Percentiles rank a stretch among this genome's conserved stretches.
Evolutionary conservation across 768 basidiomycete genomes (phyloP).

Genomic region (Serendipita sp.): DNA sequence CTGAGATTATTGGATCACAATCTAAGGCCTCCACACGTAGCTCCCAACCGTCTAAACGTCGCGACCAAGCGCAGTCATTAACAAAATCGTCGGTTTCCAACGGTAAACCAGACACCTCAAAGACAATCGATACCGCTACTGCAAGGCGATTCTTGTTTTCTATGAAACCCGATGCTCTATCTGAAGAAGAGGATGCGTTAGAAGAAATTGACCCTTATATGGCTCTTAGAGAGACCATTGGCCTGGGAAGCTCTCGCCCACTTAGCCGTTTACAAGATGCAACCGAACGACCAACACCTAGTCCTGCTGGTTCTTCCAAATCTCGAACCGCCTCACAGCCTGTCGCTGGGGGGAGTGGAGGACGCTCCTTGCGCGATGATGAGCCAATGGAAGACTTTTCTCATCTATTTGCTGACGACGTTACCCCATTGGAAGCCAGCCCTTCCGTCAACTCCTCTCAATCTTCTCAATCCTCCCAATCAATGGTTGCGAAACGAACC

Average conservation of each 20-base stretch:
- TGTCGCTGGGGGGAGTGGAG: neutral
- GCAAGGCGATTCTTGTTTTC: neutral
- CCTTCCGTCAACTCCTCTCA: too few relatives aligned
- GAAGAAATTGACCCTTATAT: neutral
- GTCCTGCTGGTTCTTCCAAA: neutral
- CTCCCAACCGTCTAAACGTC: neutral
- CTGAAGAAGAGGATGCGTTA: neutral
- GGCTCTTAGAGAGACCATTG: neutral
- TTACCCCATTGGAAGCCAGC: too few relatives aligned
- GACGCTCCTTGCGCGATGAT: neutral
- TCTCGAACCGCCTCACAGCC: neutral
- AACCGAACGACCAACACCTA: neutral
- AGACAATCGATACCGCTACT: neutral
- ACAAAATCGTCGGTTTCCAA: neutral
- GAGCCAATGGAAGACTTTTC: conserved; percentile 2
- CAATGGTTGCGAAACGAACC: neutral
- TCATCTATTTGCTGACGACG: neutral
- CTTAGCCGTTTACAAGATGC: neutral
- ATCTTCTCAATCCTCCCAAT: too few relatives aligned
- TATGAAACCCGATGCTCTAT: neutral
- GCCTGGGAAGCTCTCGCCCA: neutral
- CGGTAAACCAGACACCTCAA: neutral
- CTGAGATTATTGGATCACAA: neutral
- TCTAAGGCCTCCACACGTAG: neutral
- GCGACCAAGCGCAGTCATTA: neutral